Evolutionary conservation across 768 basidiomycete species (phyloP).

Genomic region (Psilocybe tampanensis): DNA sequence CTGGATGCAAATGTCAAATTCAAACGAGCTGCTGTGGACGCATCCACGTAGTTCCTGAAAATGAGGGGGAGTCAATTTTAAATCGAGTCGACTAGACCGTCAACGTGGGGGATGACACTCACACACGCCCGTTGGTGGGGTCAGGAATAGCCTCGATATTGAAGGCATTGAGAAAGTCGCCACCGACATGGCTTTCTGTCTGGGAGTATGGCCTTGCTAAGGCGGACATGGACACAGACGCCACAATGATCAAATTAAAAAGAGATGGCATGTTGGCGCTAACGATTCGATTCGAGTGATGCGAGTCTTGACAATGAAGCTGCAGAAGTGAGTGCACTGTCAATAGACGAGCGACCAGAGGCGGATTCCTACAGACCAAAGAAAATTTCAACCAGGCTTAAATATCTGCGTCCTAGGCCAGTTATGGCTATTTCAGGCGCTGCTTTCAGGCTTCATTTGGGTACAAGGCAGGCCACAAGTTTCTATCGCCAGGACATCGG

Average conservation of each 20-base stretch:
- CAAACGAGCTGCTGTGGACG: conserved; percentile 47
- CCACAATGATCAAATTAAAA: conserved; percentile 14
- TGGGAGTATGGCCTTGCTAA: conserved; percentile 42
- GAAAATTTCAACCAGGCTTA: conserved; percentile 1
- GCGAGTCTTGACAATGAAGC: not conserved
- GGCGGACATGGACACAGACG: conserved; percentile 30
- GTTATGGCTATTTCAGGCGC: not conserved
- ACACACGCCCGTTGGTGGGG: conserved; percentile 71
- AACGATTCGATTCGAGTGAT: not conserved
- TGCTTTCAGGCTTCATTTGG: not conserved
- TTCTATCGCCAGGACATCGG: conserved; percentile 12
- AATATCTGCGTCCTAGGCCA: not conserved
- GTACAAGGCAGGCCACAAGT: conserved; percentile 4
- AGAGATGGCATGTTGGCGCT: conserved; percentile 16
- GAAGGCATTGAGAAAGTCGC: conserved; percentile 55
- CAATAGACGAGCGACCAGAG: not conserved
- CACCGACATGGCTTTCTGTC: conserved; percentile 47
- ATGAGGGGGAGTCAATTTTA: not conserved
- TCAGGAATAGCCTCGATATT: conserved; percentile 50
- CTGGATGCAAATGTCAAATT: conserved; percentile 62
- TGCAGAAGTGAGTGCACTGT: not conserved
- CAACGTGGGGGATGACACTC: conserved; percentile 19
- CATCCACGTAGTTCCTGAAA: conserved; percentile 45
- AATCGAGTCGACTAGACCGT: not conserved
- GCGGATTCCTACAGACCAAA: not conserved